Base-by-base conservation (phyloP, 495 filamentous ascomycete species). In the Glutinoglossum americanum region DNA sequence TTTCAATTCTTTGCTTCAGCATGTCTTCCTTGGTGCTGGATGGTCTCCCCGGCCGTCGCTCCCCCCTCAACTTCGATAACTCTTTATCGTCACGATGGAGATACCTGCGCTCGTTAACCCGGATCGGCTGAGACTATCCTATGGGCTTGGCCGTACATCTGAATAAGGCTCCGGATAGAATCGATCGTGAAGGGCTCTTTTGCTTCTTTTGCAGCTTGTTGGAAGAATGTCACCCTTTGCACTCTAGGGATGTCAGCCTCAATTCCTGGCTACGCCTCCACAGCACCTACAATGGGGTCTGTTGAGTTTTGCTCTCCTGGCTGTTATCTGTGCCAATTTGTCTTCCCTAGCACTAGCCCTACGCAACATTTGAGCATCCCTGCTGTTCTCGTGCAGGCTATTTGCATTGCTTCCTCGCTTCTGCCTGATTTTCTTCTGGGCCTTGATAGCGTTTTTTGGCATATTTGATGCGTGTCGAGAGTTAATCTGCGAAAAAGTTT, bases 371-470 rank as follows among this genome's bases (percentile, higher is more conserved):
- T 80, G 80, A 9, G 80, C 80, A 69, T 93, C 84, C 59, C 88
- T 75, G 64, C 85, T 92, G 67, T 85, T 84, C 64, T 87, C 81
- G 65, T 96, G 87, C 15, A 96, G 73, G 15, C 80, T 74, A 25
- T 78, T 76, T 54, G 83, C 73, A 17, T 73, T 73, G 17, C 77
- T 79, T 54, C 78, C 77, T 69, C 84, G 84, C 70, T 82, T 82
- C 72, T 89, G 89, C 23, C 78, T 67, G 53, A 94, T 85, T 59
- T 86, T 79, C 71, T 94, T 96, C 57, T 85, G 81, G 39, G 89
- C 81, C 63, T 89, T 94, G 53, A 78, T 68, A 15, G 93, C 66
- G 59, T 78, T 78, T 62, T 82, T 85, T 15, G 86, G 79, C 88
- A 94, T 93, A 11, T 26, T 62, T 71, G 21, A 2, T 10, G 21